phyloP scores from a whole-genome alignment of 176 grass and related monocot species.

The Tillandsia leiboldiana region DNA sequence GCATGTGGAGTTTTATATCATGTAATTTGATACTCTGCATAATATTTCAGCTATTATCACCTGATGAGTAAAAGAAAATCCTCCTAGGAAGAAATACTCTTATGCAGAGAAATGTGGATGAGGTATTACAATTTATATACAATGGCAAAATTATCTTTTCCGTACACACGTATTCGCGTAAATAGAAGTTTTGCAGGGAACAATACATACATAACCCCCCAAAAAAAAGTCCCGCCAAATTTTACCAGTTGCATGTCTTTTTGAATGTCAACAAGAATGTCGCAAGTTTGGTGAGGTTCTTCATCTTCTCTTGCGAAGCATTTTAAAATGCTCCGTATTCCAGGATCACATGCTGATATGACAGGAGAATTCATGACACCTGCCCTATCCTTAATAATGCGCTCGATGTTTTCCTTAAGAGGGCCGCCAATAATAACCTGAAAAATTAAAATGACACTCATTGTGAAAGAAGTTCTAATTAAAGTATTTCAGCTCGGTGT shows the following conservation, averaged over 20 bases:
- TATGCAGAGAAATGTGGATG: not conserved
- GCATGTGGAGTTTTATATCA: conserved; percentile 59
- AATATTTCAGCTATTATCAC: not conserved
- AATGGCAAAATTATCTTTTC: too few species aligned
- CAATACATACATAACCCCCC: too few species aligned
- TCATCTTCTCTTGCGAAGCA: conserved; percentile 40
- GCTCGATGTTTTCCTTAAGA: conserved; percentile 40
- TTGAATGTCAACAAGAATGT: conserved; percentile 38
- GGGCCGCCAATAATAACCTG: conserved; percentile 82
- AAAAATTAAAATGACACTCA: conserved; percentile 9
- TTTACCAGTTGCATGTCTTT: conserved; percentile 47
- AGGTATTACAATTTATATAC: not conserved
- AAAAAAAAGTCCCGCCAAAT: conserved; percentile 3
- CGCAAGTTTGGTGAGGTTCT: conserved; percentile 55
- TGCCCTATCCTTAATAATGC: conserved; percentile 61
- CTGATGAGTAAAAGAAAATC: not conserved
- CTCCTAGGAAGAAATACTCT: not conserved
- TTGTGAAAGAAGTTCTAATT: too few species aligned
- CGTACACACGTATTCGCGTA: too few species aligned
- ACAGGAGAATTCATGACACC: conserved; percentile 46
- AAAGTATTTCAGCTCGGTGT: too few species aligned
- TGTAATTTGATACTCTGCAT: conserved; percentile 45
- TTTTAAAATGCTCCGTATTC: conserved; percentile 38
- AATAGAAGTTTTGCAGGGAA: too few species aligned
- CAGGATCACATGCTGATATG: conserved; percentile 55